phyloP scores from a whole-genome alignment of 2,329 filamentous ascomycete species.

The Elsinoe necatrix region DNA sequence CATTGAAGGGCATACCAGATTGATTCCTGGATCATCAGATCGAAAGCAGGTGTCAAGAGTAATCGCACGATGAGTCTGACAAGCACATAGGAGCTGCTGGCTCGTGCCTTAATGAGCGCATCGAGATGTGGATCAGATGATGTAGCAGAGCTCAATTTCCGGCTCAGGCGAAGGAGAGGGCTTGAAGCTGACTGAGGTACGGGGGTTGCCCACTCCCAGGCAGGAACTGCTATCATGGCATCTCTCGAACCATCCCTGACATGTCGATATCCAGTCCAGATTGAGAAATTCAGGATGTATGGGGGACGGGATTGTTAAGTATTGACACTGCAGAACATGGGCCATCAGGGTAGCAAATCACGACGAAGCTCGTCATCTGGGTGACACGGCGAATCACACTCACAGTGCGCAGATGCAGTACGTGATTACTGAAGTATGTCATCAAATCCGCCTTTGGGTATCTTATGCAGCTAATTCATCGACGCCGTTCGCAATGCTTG shows the following conservation, averaged over 20 bases:
- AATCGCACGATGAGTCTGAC: no score
- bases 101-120: background rate
- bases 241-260: no score
- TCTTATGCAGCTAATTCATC: background rate
- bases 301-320: background rate
- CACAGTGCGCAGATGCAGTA: background rate
- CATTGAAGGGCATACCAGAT: background rate
- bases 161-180: background rate
- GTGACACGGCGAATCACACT: background rate
- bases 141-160: background rate
- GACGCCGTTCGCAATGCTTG: background rate
- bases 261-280: no score
- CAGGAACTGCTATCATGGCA: no score
- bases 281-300: no score
- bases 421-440: background rate
- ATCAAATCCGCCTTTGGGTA: slow-evolving; percentile 6
- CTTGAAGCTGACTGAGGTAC: background rate
- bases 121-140: background rate
- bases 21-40: background rate
- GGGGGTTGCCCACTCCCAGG: background rate
- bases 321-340: background rate
- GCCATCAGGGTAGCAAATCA: slow-evolving; percentile 7
- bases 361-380: background rate
- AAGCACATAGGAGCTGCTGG: background rate
- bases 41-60: no score